Evolutionary conservation across 257 asterid species (phyloP).

Genomic region (Sherardia arvensis): DNA sequence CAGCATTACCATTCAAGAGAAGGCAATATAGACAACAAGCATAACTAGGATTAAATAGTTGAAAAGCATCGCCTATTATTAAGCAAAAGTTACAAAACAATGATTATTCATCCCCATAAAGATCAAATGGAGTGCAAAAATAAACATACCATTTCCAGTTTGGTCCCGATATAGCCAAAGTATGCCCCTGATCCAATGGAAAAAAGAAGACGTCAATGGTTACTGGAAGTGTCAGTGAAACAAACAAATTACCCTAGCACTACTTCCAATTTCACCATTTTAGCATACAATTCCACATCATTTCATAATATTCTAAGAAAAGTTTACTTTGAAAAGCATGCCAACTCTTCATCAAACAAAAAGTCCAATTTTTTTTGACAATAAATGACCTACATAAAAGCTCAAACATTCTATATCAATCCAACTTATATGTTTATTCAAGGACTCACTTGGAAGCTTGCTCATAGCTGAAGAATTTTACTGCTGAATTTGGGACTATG

Average conservation of each 20-base stretch:
- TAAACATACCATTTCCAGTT: conserved; percentile 67
- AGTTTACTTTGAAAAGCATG: not conserved
- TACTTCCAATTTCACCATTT: not conserved
- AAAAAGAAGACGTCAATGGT: conserved; percentile 17
- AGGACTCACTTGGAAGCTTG: conserved; percentile 87
- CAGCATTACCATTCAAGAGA: not conserved
- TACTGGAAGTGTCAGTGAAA: not conserved
- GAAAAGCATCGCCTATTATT: not conserved
- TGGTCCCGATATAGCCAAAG: conserved; percentile 56
- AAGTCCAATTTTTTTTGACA: not conserved
- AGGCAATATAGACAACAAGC: not conserved
- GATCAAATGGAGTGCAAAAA: conserved; percentile 1
- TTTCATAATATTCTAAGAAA: not conserved
- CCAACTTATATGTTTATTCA: not conserved
- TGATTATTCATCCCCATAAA: not conserved
- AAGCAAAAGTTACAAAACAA: not conserved
- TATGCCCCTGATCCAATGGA: conserved; percentile 58
- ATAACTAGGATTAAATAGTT: not conserved
- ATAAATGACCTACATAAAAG: not conserved
- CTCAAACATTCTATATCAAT: not conserved
- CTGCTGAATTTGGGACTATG: conserved; percentile 93
- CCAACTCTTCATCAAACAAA: not conserved
- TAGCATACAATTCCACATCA: no score
- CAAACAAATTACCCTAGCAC: not conserved
- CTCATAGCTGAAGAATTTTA: conserved; percentile 99